A percentile compares a stretch with the other conserved stretches of the same genome.
Evolutionary conservation across 805 yeast species (phyloP).

Genomic region (Candida maltosa): DNA sequence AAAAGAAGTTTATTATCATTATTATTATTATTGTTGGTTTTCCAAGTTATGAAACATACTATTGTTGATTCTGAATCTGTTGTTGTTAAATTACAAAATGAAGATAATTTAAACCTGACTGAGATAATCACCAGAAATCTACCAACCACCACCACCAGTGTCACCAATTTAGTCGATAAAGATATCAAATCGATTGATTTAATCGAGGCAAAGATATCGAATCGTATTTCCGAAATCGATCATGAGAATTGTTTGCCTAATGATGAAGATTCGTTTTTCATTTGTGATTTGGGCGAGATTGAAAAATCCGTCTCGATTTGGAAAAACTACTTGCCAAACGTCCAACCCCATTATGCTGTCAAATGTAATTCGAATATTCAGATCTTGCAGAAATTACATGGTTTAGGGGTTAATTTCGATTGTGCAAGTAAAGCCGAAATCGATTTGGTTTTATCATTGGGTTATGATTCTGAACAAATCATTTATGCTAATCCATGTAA

Average conservation of each 20-base stretch:
- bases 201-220: constrained; percentile 38
- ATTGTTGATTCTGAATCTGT: neutral
- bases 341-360: constrained; percentile 89
- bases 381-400: constrained; percentile 55
- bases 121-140: neutral
- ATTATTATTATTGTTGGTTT: neutral
- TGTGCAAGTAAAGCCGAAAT: constrained; percentile 92
- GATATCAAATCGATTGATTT: constrained; percentile 10
- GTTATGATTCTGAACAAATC: constrained; percentile 63
- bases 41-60: too few species aligned
- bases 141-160: neutral
- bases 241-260: constrained; percentile 64
- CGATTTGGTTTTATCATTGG: constrained; percentile 56
- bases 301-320: constrained; percentile 61
- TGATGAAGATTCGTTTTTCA: constrained; percentile 82
- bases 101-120: neutral
- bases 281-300: constrained; percentile 79
- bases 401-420: constrained; percentile 76
- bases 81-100: neutral
- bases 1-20: neutral
- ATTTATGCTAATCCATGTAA: constrained; percentile 95
- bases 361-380: constrained; percentile 80
- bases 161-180: neutral
- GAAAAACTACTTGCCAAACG: constrained; percentile 62
- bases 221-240: constrained; percentile 45